A percentile compares a stretch with the other conserved stretches of the same genome.
Evolutionary conservation across 2,329 filamentous ascomycete genomes (phyloP).

Genomic region (Simplicillium aogashimaense): DNA sequence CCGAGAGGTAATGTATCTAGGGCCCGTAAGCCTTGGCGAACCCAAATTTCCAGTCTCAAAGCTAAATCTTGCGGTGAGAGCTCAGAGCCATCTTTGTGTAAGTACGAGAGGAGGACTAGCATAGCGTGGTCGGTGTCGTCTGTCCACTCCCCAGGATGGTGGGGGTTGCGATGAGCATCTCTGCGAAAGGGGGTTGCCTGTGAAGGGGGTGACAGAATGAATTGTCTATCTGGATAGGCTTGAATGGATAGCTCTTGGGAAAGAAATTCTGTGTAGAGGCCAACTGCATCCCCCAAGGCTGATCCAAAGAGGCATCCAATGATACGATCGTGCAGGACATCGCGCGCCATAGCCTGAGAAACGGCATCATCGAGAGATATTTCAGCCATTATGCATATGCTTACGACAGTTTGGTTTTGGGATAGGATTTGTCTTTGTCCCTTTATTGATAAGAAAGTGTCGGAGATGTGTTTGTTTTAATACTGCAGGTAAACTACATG

Average conservation of each 20-base stretch:
- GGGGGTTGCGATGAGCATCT: constrained; percentile 34
- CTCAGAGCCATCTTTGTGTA: constrained; percentile 28
- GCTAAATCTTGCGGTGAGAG: constrained; percentile 32
- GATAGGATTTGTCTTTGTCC: too few species aligned
- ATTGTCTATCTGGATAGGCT: constrained; percentile 26
- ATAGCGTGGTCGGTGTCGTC: constrained; percentile 46
- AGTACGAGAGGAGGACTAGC: constrained; percentile 35
- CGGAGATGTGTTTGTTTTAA: too few species aligned
- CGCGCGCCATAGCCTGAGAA: too few species aligned
- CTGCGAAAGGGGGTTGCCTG: constrained; percentile 27
- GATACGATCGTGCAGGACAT: too few species aligned
- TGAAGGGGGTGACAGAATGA: constrained; percentile 25
- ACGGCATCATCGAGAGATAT: too few species aligned
- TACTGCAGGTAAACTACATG: too few species aligned
- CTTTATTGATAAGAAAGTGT: too few species aligned
- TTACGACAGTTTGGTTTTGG: too few species aligned
- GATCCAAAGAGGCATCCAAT: constrained; percentile 36
- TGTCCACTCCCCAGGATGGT: constrained; percentile 35
- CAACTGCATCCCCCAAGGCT: constrained; percentile 42
- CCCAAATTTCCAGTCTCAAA: constrained; percentile 33
- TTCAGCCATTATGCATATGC: too few species aligned
- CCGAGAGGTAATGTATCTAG: constrained; percentile 37
- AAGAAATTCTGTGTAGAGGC: constrained; percentile 44
- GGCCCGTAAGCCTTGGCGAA: constrained; percentile 32
- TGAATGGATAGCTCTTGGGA: constrained; percentile 20